Evolutionary conservation across 257 asterid genomes (phyloP), one percentile per base, ranked within the genome.

Genomic region (Scutellaria galericulata): DNA sequence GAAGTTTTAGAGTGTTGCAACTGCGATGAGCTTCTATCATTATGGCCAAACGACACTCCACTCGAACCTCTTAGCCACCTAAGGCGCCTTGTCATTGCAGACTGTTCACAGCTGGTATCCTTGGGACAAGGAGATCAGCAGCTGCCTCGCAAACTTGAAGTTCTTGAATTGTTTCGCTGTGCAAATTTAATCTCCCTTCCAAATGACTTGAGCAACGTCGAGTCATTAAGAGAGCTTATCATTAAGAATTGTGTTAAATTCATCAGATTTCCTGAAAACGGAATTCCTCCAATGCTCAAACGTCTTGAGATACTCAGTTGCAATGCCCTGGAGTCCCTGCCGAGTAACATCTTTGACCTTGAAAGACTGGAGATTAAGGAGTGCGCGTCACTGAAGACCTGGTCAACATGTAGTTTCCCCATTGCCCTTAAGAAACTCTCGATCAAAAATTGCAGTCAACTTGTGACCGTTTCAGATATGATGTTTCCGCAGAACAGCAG

Each of bases 291-390:
- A 9, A 78, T 68, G 78, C 95, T 88, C 10, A 85, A 83, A 80
- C 90, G 90, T 64, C 90, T 88, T 13, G 90, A 86, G 76, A 81
- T 86, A 64, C 87, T 84, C 76, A 68, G 84, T 39, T 88, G 92
- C 81, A 80, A 78, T 35, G 81, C 88, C 39, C 75, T 88, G 52
- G 85, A 52, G 52, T 83, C 95, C 54, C 73, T 88, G 51, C 92
- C 95, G 2, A 70, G 78, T 51, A 72, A 85, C 64, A 73, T 86
- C 50, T 69, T 76, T 46, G 75, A 53, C 76, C 92, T 88, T 10
- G 95, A 88, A 72, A 76, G 90, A 39, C 77, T 88, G 41, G 92
- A 86, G 77, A 79, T 88, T 44, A 84, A 88, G 77, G 90, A 88
- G 15, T 88, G 95, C 82, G 55, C 81, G 6, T 83, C 90, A 15